Conservation (phyloP, 2,329 filamentous ascomycete genomes). For the Geosmithia putterillii region DNA sequence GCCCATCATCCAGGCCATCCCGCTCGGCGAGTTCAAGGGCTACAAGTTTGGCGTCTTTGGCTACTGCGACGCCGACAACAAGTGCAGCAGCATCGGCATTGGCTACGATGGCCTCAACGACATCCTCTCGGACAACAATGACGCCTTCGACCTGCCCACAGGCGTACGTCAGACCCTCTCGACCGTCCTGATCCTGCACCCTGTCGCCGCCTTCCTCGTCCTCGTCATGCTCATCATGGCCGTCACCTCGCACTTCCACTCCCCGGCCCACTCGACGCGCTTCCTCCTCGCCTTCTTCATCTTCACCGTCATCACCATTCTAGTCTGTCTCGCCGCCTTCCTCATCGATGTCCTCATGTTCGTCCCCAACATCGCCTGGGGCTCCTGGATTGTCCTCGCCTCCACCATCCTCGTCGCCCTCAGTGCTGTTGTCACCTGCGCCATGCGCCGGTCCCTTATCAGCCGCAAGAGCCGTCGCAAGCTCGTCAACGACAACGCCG, state of each 20-base stretch:
- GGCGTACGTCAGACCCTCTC: conserved; percentile 56
- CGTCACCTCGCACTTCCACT: conserved; percentile 71
- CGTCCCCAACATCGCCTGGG: conserved; percentile 87
- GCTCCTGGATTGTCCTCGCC: conserved; percentile 83
- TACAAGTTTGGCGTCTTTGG: conserved; percentile 89
- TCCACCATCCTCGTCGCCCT: conserved; percentile 77
- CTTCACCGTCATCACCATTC: conserved; percentile 70
- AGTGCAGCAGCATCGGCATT: conserved; percentile 63
- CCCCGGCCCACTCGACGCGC: conserved; percentile 76
- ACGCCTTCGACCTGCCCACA: conserved; percentile 43
- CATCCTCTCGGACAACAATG: conserved; percentile 1
- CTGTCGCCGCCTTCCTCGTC: conserved; percentile 75
- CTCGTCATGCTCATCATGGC: conserved; percentile 76
- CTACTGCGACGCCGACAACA: conserved; percentile 51
- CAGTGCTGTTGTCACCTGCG: conserved; percentile 77
- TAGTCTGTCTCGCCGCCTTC: conserved; percentile 77
- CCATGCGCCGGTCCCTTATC: conserved; percentile 86
- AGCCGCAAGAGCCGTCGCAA: conserved; percentile 87
- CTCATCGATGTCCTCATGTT: conserved; percentile 90
- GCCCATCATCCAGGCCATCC: conserved; percentile 75
- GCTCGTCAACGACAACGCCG: conserved; percentile 83
- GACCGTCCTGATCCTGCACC: conserved; percentile 82
- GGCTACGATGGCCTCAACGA: conserved; percentile 57
- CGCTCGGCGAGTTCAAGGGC: conserved; percentile 64
- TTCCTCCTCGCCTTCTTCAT: conserved; percentile 81